Evolutionary conservation across 2,329 filamentous ascomycete species (phyloP), one percentile per base, ranked within the genome.

Genomic region (Ustulina deusta): DNA sequence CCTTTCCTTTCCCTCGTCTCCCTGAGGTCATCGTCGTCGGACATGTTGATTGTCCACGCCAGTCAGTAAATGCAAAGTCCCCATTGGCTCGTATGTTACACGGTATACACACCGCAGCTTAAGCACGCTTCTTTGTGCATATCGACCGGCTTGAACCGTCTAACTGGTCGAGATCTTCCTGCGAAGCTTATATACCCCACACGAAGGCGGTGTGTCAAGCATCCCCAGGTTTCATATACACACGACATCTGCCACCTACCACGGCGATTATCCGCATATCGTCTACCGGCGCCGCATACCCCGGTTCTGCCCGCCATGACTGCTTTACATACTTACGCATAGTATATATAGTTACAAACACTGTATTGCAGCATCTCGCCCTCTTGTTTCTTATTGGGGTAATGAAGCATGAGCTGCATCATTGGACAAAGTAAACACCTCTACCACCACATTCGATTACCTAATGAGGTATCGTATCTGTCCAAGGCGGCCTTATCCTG

Each of bases 61-160:
- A 38, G 27, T 32, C 20, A 17, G 15, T 61, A n/a, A 57, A 25
- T 17, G 11, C n/a, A 56, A 42, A 6, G 27, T 34, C 49, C 27
- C 17, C 49, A 17, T 25, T 34, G 4, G 34, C 25, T 52, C 27
- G 11, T n/a, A n/a, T 11, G 7, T 6, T 11, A 32, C 52, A 44
- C 25, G 17, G 38, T 48, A 34, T 29, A 46, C 52, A 64, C 67
- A 69, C 67, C 67, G 64, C 63, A 67, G 64, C 42, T 64, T 67
- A 38, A 38, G 55, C 36, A n/a, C 27, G 22, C 56, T 27, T 17
- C 46, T 29, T 55, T 13, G 61, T 17, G 13, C 49, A 17, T 13
- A 20, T 46, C 61, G 11, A 55, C 27, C 6, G 27, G 5, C 66
- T 49, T 25, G 38, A 15, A 22, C 20, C 57, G 22, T 66, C 57